A percentile compares a stretch with the other conserved stretches of the same genome.
These are phyloP conservation scores for Auxenochlorella pyrenoidosa DNA, from an alignment of 139 green algal species.

Conservation along the genomic window DNA sequence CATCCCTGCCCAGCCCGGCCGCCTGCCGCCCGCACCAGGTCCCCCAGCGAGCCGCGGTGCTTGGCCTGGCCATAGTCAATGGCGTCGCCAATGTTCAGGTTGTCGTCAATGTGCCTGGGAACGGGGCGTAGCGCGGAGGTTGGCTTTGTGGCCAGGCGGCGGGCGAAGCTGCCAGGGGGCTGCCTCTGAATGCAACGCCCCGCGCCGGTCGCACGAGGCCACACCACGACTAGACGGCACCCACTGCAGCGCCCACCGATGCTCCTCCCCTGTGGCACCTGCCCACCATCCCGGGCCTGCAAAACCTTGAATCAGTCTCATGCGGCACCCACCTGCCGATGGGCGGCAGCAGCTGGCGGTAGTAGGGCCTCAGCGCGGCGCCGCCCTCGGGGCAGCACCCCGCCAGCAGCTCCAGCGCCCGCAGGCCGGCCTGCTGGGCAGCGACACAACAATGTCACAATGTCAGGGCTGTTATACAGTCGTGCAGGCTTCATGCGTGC, in stretches of 20 bases:
- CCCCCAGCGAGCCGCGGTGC: slow-evolving; percentile 75
- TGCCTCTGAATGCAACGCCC: background rate
- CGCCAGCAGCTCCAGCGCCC: slow-evolving; percentile 14
- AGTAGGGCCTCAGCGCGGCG: slow-evolving; percentile 90
- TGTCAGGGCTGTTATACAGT: too few relatives aligned
- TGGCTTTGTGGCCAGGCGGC: background rate
- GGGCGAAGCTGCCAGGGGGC: background rate
- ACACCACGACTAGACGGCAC: too few relatives aligned
- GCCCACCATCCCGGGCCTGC: too few relatives aligned
- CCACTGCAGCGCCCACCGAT: too few relatives aligned
- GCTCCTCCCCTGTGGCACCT: too few relatives aligned
- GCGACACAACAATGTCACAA: too few relatives aligned
- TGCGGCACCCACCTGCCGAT: slow-evolving; percentile 66
- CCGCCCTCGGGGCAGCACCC: slow-evolving; percentile 55
- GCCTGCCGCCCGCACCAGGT: slow-evolving; percentile 64
- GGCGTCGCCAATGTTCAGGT: slow-evolving; percentile 82
- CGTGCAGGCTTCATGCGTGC: too few relatives aligned
- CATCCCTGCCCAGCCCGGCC: too few relatives aligned
- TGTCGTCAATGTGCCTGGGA: slow-evolving; percentile 69
- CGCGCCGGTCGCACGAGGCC: too few relatives aligned
- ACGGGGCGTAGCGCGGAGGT: background rate
- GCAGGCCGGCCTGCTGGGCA: background rate
- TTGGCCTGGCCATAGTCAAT: slow-evolving; percentile 88
- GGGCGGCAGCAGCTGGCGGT: slow-evolving; percentile 88
- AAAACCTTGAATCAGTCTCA: too few relatives aligned